Evolutionary conservation across 164 flowering plant species (phyloP).

Genomic region (Protea cynaroides): DNA sequence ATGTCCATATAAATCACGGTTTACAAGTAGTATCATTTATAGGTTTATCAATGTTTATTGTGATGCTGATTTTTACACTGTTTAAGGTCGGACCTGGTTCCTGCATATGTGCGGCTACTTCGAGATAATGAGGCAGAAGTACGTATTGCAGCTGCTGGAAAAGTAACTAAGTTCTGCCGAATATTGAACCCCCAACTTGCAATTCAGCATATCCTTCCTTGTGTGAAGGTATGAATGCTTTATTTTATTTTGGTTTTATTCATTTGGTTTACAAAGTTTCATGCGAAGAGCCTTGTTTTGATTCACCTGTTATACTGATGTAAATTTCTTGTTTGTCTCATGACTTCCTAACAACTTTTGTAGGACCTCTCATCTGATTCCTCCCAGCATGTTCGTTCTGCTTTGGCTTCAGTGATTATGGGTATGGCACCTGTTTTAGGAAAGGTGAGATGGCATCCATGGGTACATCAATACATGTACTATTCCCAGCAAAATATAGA

Average conservation of each 20-base stretch:
- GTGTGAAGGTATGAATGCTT: constrained; percentile 66
- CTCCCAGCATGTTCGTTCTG: constrained; percentile 96
- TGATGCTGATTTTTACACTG: constrained; percentile 6
- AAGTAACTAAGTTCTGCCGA: constrained; percentile 87
- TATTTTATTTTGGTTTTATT: neutral
- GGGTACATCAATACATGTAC: neutral
- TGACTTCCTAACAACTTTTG: constrained; percentile 5
- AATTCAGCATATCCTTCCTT: constrained; percentile 91
- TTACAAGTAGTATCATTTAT: neutral
- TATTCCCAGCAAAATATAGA: neutral
- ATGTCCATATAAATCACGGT: neutral
- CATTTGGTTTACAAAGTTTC: neutral
- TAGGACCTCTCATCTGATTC: constrained; percentile 96
- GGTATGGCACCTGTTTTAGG: constrained; percentile 98
- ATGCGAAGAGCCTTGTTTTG: neutral
- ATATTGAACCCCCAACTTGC: constrained; percentile 86
- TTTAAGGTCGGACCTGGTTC: constrained; percentile 82
- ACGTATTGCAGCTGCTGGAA: constrained; percentile 96
- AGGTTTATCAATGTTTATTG: neutral
- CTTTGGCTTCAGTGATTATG: constrained; percentile 97
- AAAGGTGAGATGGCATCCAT: constrained; percentile 45
- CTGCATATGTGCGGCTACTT: constrained; percentile 90
- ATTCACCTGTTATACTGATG: neutral
- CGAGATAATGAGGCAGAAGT: constrained; percentile 99
- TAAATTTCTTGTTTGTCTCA: neutral